Base-by-base conservation (phyloP, 164 flowering plant genomes). In the Aristolochia californica region DNA sequence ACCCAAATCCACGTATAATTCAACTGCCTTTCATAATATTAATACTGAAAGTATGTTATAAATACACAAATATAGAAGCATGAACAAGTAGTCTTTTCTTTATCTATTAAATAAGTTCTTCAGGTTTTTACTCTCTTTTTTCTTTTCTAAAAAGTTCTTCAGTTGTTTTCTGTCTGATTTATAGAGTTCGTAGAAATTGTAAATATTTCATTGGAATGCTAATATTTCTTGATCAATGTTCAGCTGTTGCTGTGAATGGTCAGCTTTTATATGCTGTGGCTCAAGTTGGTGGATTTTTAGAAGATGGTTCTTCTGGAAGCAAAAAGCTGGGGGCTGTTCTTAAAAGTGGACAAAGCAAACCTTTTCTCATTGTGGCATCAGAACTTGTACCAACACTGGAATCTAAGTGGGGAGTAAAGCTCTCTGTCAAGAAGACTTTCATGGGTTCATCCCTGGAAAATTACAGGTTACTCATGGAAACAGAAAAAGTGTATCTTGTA, bases 181-280 rank as follows among this genome's bases (percentile, higher is more conserved):
- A 28, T 28, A 28, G 3, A 3, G 40, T 34, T 9, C 7, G 10
- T 34, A 5, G 40, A 1, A 1, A 7, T 34, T 9, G 40, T 2
- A 3, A 7, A 9, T 34, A 12, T 5, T 2, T 34, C 40, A 34
- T 2, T 34, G 9, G 10, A 34, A 3, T 34, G 10, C 40, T 34
- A 50, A 30, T 22, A 16, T 12, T 22, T 50, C 23, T 50, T 48
- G 3, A 10, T 11, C 2, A 13, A 23, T 50, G 23, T 50, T 22
- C 54, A 50, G 99, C 96, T 79, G 99, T 93, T 65, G 97, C 99
- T 21, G 97, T 87, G 58, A 93, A 89, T 80, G 77, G 80, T 48
- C 86, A 81, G 73, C 89, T 89, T 67, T 79, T 81, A 48, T 93
- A 93, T 76, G 85, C 87, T 26, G 80, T 93, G 55, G 78, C 75